Conservation (phyloP, 2,329 filamentous ascomycete genomes). For the Colletotrichum scovillei region DNA sequence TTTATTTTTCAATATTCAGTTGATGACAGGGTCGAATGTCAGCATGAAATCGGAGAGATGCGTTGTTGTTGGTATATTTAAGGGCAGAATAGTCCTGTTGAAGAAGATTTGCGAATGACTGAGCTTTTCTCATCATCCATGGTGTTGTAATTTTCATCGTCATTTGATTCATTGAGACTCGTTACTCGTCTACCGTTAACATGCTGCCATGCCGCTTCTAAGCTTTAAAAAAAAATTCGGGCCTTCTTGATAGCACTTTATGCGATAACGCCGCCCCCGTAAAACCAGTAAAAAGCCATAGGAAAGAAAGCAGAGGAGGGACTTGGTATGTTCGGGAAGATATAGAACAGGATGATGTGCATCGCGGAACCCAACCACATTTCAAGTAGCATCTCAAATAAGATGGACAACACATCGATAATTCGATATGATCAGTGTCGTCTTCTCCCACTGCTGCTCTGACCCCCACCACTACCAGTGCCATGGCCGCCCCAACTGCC, state of each 20-base stretch:
- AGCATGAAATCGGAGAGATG: too few species aligned
- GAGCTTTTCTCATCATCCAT: too few species aligned
- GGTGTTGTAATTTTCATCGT: too few species aligned
- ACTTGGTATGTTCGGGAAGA: background rate
- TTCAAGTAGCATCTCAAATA: background rate
- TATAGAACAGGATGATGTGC: background rate
- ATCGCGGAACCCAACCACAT: too few species aligned
- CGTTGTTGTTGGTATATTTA: too few species aligned
- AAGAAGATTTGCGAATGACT: too few species aligned
- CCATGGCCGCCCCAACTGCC: background rate
- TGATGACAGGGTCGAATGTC: too few species aligned
- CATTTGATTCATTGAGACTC: background rate
- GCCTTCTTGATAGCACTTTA: background rate
- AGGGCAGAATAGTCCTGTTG: too few species aligned
- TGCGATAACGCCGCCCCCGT: background rate
- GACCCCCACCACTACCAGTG: background rate
- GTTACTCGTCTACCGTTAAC: background rate
- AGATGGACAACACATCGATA: background rate
- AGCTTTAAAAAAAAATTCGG: background rate
- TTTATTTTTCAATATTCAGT: too few species aligned
- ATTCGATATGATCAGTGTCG: background rate
- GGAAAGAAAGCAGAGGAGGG: background rate
- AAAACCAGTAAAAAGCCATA: background rate
- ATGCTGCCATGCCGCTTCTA: background rate
- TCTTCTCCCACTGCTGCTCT: background rate